Evolutionary conservation across 305 asterid genomes (phyloP).

Genomic region (Salvia sclarea): DNA sequence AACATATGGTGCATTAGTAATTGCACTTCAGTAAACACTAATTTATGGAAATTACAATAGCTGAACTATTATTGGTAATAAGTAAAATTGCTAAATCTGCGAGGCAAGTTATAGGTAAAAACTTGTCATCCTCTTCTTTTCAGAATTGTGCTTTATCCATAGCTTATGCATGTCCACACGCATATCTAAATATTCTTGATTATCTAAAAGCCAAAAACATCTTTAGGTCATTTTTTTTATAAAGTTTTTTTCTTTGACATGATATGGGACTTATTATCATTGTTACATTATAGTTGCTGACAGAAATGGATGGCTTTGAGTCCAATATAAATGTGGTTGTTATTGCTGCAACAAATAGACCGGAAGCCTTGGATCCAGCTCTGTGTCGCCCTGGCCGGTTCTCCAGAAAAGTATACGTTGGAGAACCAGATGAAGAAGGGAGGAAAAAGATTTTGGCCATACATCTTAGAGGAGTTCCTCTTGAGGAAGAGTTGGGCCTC

Average conservation of each 20-base stretch:
- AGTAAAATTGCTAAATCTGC: neutral
- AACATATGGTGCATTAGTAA: slow-evolving; percentile 12
- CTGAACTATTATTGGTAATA: neutral
- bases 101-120: neutral
- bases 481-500: slow-evolving; percentile 73
- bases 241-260: neutral
- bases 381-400: slow-evolving; percentile 95
- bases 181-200: neutral
- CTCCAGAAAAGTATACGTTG: slow-evolving; percentile 91
- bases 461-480: slow-evolving; percentile 86
- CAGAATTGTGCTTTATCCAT: neutral
- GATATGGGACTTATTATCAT: slow-evolving; percentile 13
- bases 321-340: slow-evolving; percentile 71
- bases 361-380: slow-evolving; percentile 95
- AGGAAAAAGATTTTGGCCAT: slow-evolving; percentile 83
- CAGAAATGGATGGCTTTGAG: slow-evolving; percentile 99
- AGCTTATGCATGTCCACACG: neutral
- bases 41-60: neutral
- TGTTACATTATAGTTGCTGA: slow-evolving; percentile 66
- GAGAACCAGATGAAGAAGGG: slow-evolving; percentile 93
- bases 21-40: neutral
- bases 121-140: neutral
- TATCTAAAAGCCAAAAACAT: slow-evolving; percentile 4
- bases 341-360: slow-evolving; percentile 95
- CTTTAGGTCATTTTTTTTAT: neutral